These are phyloP conservation scores for Chaetomiaceae sp. DNA, from an alignment of 2,329 filamentous ascomycete genomes.

Conservation along the genomic window DNA sequence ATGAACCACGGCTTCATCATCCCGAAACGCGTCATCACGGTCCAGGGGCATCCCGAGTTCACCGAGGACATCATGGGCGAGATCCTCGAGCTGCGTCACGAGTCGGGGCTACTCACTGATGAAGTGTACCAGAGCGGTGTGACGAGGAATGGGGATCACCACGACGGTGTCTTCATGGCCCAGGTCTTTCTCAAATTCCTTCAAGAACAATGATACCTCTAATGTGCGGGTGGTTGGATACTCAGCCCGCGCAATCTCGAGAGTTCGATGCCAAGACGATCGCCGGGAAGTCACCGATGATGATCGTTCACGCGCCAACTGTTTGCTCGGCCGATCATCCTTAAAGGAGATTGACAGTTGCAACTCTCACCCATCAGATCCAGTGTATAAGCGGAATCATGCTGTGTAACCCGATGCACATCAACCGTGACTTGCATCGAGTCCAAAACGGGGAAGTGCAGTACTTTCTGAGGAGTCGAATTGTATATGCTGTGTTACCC, in stretches of 20 bases:
- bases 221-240: background rate
- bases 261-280: constrained; percentile 7
- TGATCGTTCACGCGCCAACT: background rate
- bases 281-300: background rate
- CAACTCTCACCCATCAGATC: background rate
- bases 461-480: no score
- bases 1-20: constrained; percentile 76
- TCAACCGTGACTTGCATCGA: background rate
- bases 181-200: constrained; percentile 74
- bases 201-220: constrained; percentile 40
- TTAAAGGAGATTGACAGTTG: background rate
- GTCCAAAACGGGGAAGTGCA: no score
- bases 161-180: constrained; percentile 76
- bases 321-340: background rate
- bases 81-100: constrained; percentile 60
- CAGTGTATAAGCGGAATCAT: background rate
- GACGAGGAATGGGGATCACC: constrained; percentile 57
- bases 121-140: constrained; percentile 66
- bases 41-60: constrained; percentile 88
- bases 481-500: background rate
- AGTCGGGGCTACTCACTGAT: constrained; percentile 64
- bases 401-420: background rate
- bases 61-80: constrained; percentile 65
- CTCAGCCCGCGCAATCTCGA: background rate
- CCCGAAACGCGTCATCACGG: constrained; percentile 61